Percentiles rank a stretch among this genome's conserved stretches.
Conservation (phyloP, 1,284 basidiomycete species). For the Ustilago hordei region DNA sequence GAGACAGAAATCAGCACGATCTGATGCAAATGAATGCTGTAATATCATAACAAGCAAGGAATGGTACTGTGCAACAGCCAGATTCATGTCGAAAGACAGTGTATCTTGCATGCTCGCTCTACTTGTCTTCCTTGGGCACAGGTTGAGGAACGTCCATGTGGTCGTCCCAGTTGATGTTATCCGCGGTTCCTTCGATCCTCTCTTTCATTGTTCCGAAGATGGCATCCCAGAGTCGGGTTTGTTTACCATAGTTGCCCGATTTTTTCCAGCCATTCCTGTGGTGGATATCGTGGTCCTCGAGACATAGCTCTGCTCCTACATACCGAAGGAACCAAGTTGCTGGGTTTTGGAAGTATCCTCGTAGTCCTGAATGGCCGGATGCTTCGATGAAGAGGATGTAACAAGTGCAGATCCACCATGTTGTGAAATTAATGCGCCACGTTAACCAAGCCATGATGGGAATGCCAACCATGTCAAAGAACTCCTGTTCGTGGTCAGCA, state of each 20-base stretch:
- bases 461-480: constrained; percentile 58
- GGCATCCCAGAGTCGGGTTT: constrained; percentile 64
- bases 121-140: constrained; percentile 2
- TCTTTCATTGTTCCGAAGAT: constrained; percentile 63
- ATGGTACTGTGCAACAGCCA: no score
- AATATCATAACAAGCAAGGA: no score
- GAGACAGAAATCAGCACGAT: no score
- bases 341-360: constrained; percentile 59
- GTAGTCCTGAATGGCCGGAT: constrained; percentile 58
- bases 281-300: constrained; percentile 69
- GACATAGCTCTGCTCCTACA: constrained; percentile 54
- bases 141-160: constrained; percentile 24
- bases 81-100: no score
- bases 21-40: no score
- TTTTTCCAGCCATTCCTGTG: constrained; percentile 64
- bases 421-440: constrained; percentile 51
- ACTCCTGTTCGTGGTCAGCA: constrained; percentile 61
- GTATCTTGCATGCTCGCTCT: not conserved
- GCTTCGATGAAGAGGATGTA: constrained; percentile 46
- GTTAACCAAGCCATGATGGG: constrained; percentile 55
- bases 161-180: constrained; percentile 49
- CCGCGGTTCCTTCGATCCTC: constrained; percentile 50
- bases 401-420: constrained; percentile 36
- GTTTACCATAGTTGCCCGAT: constrained; percentile 65
- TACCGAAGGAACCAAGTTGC: constrained; percentile 48